These are phyloP conservation scores for Hygrophoropsis aurantiaca DNA, from an alignment of 768 basidiomycete genomes.

Conservation along the genomic window DNA sequence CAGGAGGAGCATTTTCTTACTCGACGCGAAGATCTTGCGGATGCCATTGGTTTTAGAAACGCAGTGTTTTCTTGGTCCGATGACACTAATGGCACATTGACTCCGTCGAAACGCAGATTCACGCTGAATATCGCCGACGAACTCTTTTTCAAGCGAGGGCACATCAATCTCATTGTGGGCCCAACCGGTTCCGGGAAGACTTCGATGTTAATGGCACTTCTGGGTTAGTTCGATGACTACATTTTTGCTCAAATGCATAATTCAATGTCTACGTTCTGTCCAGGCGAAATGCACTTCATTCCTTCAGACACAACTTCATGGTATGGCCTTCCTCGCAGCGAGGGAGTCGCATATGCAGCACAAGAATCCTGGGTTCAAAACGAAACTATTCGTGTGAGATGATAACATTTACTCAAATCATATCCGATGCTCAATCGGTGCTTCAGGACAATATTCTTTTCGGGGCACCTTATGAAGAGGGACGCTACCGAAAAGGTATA, in stretches of 20 bases:
- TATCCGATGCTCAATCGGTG: background rate
- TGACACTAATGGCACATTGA: slow-evolving; percentile 16
- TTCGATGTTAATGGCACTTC: slow-evolving; percentile 59
- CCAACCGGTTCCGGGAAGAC: slow-evolving; percentile 63
- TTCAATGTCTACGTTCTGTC: background rate
- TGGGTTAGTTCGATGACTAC: slow-evolving; percentile 30
- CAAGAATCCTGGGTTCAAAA: slow-evolving; percentile 87
- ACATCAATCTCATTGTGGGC: slow-evolving; percentile 58
- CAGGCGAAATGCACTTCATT: slow-evolving; percentile 64
- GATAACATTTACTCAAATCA: background rate
- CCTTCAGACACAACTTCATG: slow-evolving; percentile 52
- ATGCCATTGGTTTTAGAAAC: slow-evolving; percentile 49
- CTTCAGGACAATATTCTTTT: slow-evolving; percentile 44
- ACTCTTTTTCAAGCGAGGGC: slow-evolving; percentile 48
- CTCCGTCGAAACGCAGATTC: slow-evolving; percentile 39
- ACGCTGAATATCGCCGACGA: slow-evolving; percentile 49
- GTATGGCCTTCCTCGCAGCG: slow-evolving; percentile 64
- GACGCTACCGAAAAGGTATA: slow-evolving; percentile 38
- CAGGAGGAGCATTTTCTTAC: background rate
- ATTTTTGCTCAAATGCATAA: slow-evolving; percentile 1
- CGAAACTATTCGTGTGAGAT: slow-evolving; percentile 60
- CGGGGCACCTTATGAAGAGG: slow-evolving; percentile 38
- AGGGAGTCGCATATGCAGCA: slow-evolving; percentile 74
- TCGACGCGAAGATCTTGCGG: slow-evolving; percentile 10
- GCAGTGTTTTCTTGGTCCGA: slow-evolving; percentile 54